Conservation (phyloP, 2,329 filamentous ascomycete species). For the Rhinocladiella similis region DNA sequence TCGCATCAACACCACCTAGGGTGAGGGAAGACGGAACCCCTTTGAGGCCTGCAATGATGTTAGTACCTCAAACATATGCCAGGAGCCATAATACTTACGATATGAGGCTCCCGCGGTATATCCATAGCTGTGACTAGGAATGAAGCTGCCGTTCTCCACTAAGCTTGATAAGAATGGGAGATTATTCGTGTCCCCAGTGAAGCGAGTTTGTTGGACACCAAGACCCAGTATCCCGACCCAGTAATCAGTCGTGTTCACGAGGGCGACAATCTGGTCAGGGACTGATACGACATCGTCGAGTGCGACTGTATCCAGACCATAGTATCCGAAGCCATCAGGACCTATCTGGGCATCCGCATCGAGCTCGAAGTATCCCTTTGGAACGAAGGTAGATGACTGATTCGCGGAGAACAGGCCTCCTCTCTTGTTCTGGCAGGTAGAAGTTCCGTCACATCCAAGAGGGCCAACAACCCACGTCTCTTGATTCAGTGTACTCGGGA, state of each 20-base stretch:
- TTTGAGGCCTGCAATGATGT: constrained; percentile 27
- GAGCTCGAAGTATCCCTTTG: constrained; percentile 32
- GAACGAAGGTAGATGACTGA: constrained; percentile 35
- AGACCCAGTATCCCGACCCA: constrained; percentile 38
- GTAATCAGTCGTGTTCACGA: constrained; percentile 34
- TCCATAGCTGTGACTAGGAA: constrained; percentile 36
- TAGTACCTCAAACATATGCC: too few relatives aligned
- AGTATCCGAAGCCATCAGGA: constrained; percentile 33
- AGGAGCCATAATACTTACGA: constrained; percentile 24
- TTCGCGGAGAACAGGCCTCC: constrained; percentile 36
- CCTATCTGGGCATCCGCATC: constrained; percentile 26
- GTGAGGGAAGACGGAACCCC: constrained; percentile 35
- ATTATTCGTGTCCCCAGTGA: constrained; percentile 27
- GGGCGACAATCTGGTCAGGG: constrained; percentile 35
- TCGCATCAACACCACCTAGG: constrained; percentile 36
- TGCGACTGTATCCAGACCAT: constrained; percentile 38
- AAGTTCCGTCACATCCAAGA: constrained; percentile 32
- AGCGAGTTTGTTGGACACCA: constrained; percentile 32
- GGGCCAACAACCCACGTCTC: constrained; percentile 35
- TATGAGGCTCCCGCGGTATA: constrained; percentile 37
- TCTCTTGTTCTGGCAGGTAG: constrained; percentile 30
- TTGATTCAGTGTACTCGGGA: constrained; percentile 33
- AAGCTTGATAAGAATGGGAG: constrained; percentile 32
- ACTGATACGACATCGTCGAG: constrained; percentile 30
- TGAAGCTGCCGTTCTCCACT: constrained; percentile 30